Percentiles rank a stretch among this genome's conserved stretches.
Conservation (phyloP, 305 asterid genomes). For the Coffea humblotiana region DNA sequence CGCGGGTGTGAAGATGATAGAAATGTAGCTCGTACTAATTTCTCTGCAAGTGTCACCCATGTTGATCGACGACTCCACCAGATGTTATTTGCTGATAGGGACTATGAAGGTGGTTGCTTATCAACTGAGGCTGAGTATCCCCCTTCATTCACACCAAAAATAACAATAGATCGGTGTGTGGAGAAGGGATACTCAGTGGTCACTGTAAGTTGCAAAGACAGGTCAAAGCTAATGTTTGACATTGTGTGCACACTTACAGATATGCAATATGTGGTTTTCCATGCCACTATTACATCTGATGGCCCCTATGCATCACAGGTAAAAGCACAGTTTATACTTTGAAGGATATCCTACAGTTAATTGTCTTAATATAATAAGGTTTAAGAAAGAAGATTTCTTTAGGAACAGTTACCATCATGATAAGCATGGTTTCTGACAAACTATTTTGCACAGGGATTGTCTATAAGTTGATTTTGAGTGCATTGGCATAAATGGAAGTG, state of each 20-base stretch:
- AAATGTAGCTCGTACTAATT: slow-evolving; percentile 51
- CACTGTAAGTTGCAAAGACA: slow-evolving; percentile 80
- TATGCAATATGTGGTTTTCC: slow-evolving; percentile 88
- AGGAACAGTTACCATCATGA: background rate
- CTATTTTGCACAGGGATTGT: background rate
- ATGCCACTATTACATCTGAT: slow-evolving; percentile 82
- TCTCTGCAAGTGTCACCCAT: slow-evolving; percentile 68
- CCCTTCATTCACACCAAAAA: slow-evolving; percentile 45
- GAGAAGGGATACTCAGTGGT: slow-evolving; percentile 93
- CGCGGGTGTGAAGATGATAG: slow-evolving; percentile 52
- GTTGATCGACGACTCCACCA: slow-evolving; percentile 92
- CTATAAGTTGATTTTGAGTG: background rate
- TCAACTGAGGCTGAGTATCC: slow-evolving; percentile 34
- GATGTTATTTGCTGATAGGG: slow-evolving; percentile 83
- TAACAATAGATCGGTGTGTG: slow-evolving; percentile 66
- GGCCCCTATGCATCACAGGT: slow-evolving; percentile 92
- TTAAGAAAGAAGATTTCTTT: background rate
- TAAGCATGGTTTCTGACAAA: background rate
- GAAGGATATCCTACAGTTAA: background rate
- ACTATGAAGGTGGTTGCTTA: slow-evolving; percentile 57
- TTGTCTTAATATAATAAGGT: background rate
- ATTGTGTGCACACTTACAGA: slow-evolving; percentile 97
- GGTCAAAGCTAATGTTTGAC: slow-evolving; percentile 94
- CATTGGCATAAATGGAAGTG: background rate
- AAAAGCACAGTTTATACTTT: background rate